Conservation (phyloP, 2,329 filamentous ascomycete genomes). For the Colletotrichum sp. region DNA sequence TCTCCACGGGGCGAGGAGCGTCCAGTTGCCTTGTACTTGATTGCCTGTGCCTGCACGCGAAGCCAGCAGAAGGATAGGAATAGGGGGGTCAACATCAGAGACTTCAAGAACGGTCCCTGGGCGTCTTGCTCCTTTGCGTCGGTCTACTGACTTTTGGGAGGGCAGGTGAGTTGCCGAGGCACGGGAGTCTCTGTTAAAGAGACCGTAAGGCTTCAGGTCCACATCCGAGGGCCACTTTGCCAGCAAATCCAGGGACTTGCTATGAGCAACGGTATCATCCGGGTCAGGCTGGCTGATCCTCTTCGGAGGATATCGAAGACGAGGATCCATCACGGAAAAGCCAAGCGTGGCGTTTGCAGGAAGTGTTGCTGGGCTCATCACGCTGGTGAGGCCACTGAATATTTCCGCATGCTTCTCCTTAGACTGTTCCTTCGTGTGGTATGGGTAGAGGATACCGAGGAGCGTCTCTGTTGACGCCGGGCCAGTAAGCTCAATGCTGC, state of each 20-base stretch:
- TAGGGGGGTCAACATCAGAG: slow-evolving; percentile 69
- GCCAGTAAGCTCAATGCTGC: slow-evolving; percentile 62
- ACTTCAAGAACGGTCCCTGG: slow-evolving; percentile 68
- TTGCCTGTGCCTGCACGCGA: slow-evolving; percentile 53
- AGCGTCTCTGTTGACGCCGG: slow-evolving; percentile 83
- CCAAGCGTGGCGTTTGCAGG: slow-evolving; percentile 73
- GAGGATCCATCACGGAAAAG: slow-evolving; percentile 80
- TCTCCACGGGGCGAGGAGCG: slow-evolving; percentile 86
- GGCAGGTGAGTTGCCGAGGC: slow-evolving; percentile 70
- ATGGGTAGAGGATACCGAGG: slow-evolving; percentile 68
- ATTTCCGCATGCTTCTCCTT: slow-evolving; percentile 48
- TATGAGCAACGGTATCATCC: slow-evolving; percentile 39
- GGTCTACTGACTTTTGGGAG: slow-evolving; percentile 82
- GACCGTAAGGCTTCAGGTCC: slow-evolving; percentile 46
- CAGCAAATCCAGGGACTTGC: slow-evolving; percentile 62
- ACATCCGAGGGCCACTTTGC: slow-evolving; percentile 72
- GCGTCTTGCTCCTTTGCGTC: slow-evolving; percentile 67
- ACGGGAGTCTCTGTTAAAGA: slow-evolving; percentile 75
- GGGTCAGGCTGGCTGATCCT: slow-evolving; percentile 47
- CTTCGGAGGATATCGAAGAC: slow-evolving; percentile 77
- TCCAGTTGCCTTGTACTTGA: slow-evolving; percentile 76
- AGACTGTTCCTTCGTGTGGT: slow-evolving; percentile 35
- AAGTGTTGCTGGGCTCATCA: slow-evolving; percentile 73
- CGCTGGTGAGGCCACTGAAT: slow-evolving; percentile 58
- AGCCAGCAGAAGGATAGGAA: slow-evolving; percentile 77